Conservation (phyloP, 73 alveolate species). For the Paramecium tetraurelia region DNA sequence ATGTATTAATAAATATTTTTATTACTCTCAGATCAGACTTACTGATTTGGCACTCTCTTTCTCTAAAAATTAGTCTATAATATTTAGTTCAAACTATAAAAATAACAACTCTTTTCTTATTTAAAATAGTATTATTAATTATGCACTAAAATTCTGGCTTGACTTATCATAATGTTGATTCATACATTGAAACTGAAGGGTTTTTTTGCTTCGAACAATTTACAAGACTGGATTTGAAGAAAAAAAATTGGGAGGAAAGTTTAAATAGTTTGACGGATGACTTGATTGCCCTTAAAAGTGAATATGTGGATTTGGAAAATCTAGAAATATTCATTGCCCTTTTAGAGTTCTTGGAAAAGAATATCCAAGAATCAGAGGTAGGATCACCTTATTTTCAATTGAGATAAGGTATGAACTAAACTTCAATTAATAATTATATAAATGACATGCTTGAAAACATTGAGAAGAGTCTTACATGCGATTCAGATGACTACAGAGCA, state of each 20-base stretch:
- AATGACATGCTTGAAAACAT: not conserved
- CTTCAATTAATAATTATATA: not conserved
- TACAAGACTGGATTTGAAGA: not conserved
- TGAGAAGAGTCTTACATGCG: not conserved
- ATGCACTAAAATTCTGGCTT: constrained; percentile 29
- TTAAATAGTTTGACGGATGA: not conserved
- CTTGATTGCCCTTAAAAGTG: not conserved
- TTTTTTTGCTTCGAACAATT: not conserved
- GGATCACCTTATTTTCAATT: not conserved
- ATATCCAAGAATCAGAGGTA: not conserved
- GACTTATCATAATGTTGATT: constrained; percentile 34
- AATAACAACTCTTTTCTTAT: not conserved
- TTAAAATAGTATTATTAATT: not conserved
- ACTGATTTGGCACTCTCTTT: too few species aligned
- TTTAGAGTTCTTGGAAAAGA: not conserved
- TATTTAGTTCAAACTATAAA: not conserved
- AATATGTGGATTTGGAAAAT: constrained; percentile 33
- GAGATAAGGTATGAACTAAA: not conserved
- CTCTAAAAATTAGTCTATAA: not conserved
- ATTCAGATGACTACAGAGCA: not conserved
- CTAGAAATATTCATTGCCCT: not conserved
- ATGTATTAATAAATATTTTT: too few species aligned
- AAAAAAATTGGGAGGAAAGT: not conserved
- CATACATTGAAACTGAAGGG: not conserved
- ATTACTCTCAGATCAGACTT: not conserved